Evolutionary conservation across 1,284 basidiomycete species (phyloP), one percentile per base, ranked within the genome.

Genomic region (Gastroboletus turbinatus): DNA sequence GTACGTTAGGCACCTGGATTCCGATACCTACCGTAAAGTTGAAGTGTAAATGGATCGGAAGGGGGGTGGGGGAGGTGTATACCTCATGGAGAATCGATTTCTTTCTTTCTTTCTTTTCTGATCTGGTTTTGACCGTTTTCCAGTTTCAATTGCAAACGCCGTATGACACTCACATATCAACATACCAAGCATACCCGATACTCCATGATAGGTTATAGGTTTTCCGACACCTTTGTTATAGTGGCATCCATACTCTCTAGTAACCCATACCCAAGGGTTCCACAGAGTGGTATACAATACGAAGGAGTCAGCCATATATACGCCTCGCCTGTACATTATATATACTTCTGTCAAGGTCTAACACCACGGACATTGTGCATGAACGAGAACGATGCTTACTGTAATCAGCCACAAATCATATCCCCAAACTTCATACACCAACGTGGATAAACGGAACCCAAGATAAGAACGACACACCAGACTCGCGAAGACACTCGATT

Each of bases 1-100:
- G 32, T 43, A 27, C 5, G 11, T n/a, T 32, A 71, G 69, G 67
- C 69, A 2, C 69, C 64, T 10, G 57, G 48, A 30, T 71, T 68
- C 55, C 60, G 67, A 29, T 68, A 71, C 38, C 35, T 59, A 19
- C 67, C 65, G 2, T 67, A 44, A 32, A 50, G 29, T 32, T 16
- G 21, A 13, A 29, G 10, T 23, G 14, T n/a, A 29, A 13, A 23
- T 30, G n/a, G 21, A 21, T 40, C n/a, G 17, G 13, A 5, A 17
- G 9, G 17, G 32, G 23, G 25, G n/a, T n/a, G n/a, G 14, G 11
- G 3, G 4, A 36, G 4, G 21, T 10, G 9, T 14, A 25, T 45
- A 23, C 45, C 32, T 11, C 6, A 6, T 11, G n/a, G 9, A 43
- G 21, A 6, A 11, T n/a, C 2, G 11, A n/a, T 14, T 6, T n/a